Base-by-base conservation (phyloP, 1,284 basidiomycete genomes). In the Porogramme epimiltina region DNA sequence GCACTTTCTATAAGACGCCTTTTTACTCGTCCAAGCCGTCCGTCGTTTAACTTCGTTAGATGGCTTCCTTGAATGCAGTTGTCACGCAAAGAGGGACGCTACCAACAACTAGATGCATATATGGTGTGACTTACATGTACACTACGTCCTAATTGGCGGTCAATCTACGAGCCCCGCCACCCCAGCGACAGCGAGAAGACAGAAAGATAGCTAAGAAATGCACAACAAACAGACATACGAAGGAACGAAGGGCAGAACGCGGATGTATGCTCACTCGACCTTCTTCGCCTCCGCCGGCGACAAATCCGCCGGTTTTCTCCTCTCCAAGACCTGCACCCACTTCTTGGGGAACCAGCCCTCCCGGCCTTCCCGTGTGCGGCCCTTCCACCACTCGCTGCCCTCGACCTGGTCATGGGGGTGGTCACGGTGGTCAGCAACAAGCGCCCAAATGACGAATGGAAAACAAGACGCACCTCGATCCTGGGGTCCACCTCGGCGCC, bases 341-440 rank as follows among this genome's bases (percentile, higher is more conserved):
- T 91, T 95, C 59, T 80, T 84, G 1, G 96, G 96, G 81, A 99
- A 98, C 95, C 95, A 99, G 0, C 96, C 96, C 61, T 93, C 88
- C 56, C 89, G 80, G 0, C 96, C 97, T 62, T 99, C 95, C 52
- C 96, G 80, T 55, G 93, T 96, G 45, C 96, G 77, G 0, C 96
- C 96, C 68, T 89, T 89, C 95, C 95, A 99, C 96, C 97, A 99
- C 43, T 95, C 93, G 15, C 80, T 82, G 52, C 87, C 85, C 22
- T 68, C 64, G 11, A 66, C 62, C 66, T 69, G 42, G 10, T 19
- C 11, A 37, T n/a, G n/a, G n/a, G 34, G 13, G 28, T 31, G 28
- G 28, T 31, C 28, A 37, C 9, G 34, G n/a, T 37, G 34, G n/a
- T 13, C n/a, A 37, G n/a, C n/a, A 37, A 16, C 13, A 6, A 5